Evolutionary conservation across 768 basidiomycete genomes (phyloP).

Genomic region (Boletus barrowsii): DNA sequence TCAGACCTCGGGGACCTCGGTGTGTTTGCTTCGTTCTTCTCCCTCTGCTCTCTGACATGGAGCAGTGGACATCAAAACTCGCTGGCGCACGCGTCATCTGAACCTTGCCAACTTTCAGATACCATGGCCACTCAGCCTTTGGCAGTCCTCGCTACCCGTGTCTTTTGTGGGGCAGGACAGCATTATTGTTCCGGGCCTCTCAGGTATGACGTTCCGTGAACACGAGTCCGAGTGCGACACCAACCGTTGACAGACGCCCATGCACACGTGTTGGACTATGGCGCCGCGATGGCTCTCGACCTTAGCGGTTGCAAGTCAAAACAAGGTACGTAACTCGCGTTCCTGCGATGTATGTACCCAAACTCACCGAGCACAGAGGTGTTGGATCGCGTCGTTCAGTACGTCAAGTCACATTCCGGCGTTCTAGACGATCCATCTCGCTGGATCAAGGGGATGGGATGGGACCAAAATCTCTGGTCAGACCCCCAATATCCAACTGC

Average conservation of each 20-base stretch:
- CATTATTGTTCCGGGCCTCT: constrained; percentile 68
- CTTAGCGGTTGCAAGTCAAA: constrained; percentile 58
- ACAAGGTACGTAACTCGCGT: constrained; percentile 40
- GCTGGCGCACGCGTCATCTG: constrained; percentile 18
- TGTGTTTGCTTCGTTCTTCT: constrained; percentile 25
- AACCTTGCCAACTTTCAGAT: constrained; percentile 11
- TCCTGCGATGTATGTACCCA: no score
- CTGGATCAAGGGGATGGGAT: constrained; percentile 88
- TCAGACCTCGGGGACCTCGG: constrained; percentile 47
- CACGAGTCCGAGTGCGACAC: background rate
- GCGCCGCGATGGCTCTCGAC: constrained; percentile 61
- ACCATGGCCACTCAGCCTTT: constrained; percentile 24
- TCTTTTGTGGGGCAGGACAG: constrained; percentile 33
- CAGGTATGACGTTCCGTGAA: constrained; percentile 44
- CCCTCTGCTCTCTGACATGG: background rate
- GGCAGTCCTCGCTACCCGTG: constrained; percentile 19
- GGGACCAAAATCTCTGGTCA: constrained; percentile 88
- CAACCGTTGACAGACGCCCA: constrained; percentile 58
- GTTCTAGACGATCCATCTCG: constrained; percentile 46
- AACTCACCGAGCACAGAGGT: constrained; percentile 46
- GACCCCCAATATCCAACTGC: constrained; percentile 66
- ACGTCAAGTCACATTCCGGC: constrained; percentile 57
- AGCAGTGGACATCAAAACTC: constrained; percentile 23
- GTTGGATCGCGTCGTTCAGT: constrained; percentile 53
- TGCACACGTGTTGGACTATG: constrained; percentile 74